Percentiles rank a stretch among this genome's conserved stretches.
Conservation (phyloP, 495 filamentous ascomycete species). For the Rhypophila decipiens region DNA sequence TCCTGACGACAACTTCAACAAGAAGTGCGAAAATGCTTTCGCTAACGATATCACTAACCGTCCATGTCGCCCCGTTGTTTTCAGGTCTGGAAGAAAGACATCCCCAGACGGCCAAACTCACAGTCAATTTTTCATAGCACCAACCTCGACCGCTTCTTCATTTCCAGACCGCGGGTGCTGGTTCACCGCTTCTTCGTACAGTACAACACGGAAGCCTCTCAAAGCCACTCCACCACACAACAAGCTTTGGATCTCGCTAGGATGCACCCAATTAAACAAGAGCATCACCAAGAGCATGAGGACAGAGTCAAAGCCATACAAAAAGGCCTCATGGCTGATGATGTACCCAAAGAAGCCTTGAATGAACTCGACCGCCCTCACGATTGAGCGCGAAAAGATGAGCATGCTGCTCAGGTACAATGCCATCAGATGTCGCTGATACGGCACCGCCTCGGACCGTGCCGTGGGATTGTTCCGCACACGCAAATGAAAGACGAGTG, state of each 20-base stretch:
- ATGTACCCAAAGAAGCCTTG: slow-evolving; percentile 47
- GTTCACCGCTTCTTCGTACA: no score
- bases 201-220: no score
- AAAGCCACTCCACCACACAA: slow-evolving; percentile 1
- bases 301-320: slow-evolving; percentile 58
- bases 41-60: no score
- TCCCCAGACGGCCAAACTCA: no score
- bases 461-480: slow-evolving; percentile 2
- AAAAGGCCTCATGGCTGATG: slow-evolving; percentile 47
- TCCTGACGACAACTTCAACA: no score
- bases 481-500: slow-evolving; percentile 30
- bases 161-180: no score
- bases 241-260: slow-evolving; percentile 7
- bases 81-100: no score
- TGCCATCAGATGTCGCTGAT: slow-evolving; percentile 40
- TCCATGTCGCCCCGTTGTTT: no score
- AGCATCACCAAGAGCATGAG: slow-evolving; percentile 50
- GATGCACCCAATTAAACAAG: slow-evolving; percentile 39
- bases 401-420: slow-evolving; percentile 49
- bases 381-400: slow-evolving; percentile 55
- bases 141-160: no score
- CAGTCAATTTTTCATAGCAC: no score
- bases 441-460: slow-evolving; percentile 33
- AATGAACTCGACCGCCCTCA: slow-evolving; percentile 55
- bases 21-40: no score